Evolutionary conservation across 768 basidiomycete genomes (phyloP).

Genomic region (Tephrocybe sp.): DNA sequence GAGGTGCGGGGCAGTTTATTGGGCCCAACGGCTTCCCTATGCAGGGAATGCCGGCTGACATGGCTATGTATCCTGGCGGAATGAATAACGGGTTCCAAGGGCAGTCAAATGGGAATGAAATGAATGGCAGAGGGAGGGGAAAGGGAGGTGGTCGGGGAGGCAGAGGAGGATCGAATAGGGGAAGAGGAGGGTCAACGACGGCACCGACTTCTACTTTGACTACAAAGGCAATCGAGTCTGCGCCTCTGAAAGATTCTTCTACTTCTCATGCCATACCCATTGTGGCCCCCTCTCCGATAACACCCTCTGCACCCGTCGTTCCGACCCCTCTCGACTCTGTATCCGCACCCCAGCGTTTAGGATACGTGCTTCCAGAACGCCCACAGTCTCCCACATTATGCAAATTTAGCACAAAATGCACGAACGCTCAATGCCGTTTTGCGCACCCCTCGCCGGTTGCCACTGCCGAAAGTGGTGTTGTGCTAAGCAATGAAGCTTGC

Average conservation of each 20-base stretch:
- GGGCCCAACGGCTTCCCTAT: constrained; percentile 59
- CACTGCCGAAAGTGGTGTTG: constrained; percentile 91
- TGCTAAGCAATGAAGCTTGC: constrained; percentile 92
- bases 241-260: constrained; percentile 12
- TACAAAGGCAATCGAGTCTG: constrained; percentile 20
- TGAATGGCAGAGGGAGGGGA: constrained; percentile 37
- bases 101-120: constrained; percentile 27
- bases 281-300: constrained; percentile 27
- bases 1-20: constrained; percentile 55
- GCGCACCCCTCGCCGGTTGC: constrained; percentile 98
- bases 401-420: constrained; percentile 91
- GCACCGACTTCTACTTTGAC: constrained; percentile 19
- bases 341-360: constrained; percentile 35
- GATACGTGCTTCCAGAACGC: constrained; percentile 68
- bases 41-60: constrained; percentile 56
- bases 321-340: constrained; percentile 21
- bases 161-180: constrained; percentile 47
- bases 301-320: constrained; percentile 16
- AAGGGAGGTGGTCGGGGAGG: constrained; percentile 41
- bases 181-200: constrained; percentile 41
- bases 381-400: constrained; percentile 90
- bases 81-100: constrained; percentile 40
- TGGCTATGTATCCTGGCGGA: constrained; percentile 46
- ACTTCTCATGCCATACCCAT: constrained; percentile 29
- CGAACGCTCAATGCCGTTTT: constrained; percentile 85